These are phyloP conservation scores for Oryza longistaminata DNA, from an alignment of 176 grass and related monocot genomes.

Conservation along the genomic window DNA sequence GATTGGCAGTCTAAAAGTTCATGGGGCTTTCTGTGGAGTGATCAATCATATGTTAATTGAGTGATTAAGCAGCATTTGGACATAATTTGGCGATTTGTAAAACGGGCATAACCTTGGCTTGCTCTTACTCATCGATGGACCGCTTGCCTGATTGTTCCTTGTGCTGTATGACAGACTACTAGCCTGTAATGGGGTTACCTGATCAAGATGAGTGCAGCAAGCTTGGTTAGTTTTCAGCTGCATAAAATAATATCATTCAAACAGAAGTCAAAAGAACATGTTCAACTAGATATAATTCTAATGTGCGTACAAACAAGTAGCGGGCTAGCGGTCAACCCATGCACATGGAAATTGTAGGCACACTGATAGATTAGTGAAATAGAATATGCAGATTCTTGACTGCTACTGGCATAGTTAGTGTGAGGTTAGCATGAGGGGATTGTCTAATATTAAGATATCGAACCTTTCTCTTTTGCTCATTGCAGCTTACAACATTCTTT, in stretches of 20 bases:
- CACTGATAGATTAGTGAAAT: not conserved
- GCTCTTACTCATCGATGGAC: slow-evolving; percentile 29
- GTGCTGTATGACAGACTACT: not conserved
- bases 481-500: slow-evolving; percentile 10
- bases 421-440: not conserved
- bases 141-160: slow-evolving; percentile 21
- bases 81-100: not conserved
- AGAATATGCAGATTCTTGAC: not conserved
- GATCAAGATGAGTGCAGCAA: not conserved
- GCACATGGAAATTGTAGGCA: not conserved
- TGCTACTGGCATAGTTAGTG: no score
- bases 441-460: not conserved
- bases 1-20: not conserved
- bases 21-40: not conserved
- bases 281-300: not conserved
- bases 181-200: not conserved
- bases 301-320: not conserved
- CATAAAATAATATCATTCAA: not conserved
- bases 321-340: not conserved
- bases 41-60: not conserved
- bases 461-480: slow-evolving; percentile 44
- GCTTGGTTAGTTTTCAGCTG: not conserved
- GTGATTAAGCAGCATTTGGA: not conserved
- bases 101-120: slow-evolving; percentile 41
- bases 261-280: not conserved